Conservation (phyloP, 495 filamentous ascomycete species). For the Schizothecium vesticola region DNA sequence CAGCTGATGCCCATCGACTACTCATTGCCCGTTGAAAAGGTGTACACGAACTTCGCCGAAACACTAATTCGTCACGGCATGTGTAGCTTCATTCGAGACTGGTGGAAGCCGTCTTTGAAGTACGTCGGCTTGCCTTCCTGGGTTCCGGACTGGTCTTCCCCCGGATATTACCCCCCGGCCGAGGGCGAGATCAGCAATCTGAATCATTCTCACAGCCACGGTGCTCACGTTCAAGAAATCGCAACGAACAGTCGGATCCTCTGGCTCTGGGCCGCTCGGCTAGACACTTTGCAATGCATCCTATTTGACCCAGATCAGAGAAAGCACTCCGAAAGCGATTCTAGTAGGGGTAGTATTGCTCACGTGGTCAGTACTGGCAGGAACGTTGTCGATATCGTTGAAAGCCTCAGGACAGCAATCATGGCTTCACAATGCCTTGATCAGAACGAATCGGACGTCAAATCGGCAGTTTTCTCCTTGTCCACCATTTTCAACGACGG, state of each 20-base stretch:
- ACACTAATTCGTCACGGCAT: background rate
- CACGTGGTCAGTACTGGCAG: background rate
- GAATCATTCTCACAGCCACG: too few relatives aligned
- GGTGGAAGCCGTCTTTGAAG: background rate
- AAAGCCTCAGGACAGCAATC: background rate
- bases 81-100: background rate
- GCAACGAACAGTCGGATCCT: background rate
- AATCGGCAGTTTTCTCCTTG: background rate
- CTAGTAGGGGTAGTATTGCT: background rate
- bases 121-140: background rate
- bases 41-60: background rate
- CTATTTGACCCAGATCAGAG: background rate
- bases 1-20: background rate
- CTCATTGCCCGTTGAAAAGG: background rate
- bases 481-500: background rate
- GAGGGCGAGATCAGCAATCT: too few relatives aligned
- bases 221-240: too few relatives aligned
- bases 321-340: background rate
- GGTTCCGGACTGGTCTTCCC: background rate
- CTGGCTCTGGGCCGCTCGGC: background rate
- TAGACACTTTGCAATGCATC: background rate
- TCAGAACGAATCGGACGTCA: background rate
- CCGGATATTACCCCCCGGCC: too few relatives aligned
- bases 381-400: background rate
- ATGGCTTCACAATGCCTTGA: background rate